A percentile compares a stretch with the other conserved stretches of the same genome.
Evolutionary conservation across 805 yeast genomes (phyloP).

Genomic region (Ogataea angusta): DNA sequence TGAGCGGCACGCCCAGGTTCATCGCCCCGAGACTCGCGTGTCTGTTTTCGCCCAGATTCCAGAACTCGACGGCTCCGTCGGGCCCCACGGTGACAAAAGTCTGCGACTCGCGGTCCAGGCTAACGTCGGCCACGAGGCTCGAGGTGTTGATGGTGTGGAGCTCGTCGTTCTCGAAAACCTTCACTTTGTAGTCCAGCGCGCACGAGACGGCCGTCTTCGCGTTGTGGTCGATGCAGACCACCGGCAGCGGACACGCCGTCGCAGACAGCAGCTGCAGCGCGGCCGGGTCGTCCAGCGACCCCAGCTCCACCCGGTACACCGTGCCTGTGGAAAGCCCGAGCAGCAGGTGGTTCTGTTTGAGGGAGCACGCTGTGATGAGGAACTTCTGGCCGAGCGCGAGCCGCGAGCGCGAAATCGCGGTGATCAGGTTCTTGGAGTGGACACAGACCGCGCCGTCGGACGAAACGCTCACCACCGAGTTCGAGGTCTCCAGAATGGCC

Average conservation of each 20-base stretch:
- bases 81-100: conserved; percentile 17
- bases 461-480: conserved; percentile 24
- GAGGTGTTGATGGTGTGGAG: conserved; percentile 4
- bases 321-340: conserved; percentile 26
- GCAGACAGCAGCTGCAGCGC: conserved; percentile 7
- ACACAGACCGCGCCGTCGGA: conserved; percentile 21
- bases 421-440: conserved; percentile 25
- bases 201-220: conserved; percentile 6
- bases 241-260: conserved; percentile 13
- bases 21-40: conserved; percentile 25
- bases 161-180: conserved; percentile 3
- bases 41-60: conserved; percentile 35
- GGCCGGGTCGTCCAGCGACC: conserved; percentile 11
- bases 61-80: conserved; percentile 25
- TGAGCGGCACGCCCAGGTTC: conserved; percentile 21
- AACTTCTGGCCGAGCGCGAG: conserved; percentile 9
- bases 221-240: conserved; percentile 18
- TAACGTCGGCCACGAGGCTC: conserved; percentile 12
- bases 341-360: conserved; percentile 20
- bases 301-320: conserved; percentile 13
- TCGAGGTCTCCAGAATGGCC: conserved; percentile 23
- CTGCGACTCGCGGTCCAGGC: conserved; percentile 5
- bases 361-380: conserved; percentile 19
- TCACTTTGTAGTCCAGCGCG: conserved; percentile 14
- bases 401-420: conserved; percentile 12